phyloP scores from a whole-genome alignment of 2,329 filamentous ascomycete genomes.

The Elsinoe necatrix region DNA sequence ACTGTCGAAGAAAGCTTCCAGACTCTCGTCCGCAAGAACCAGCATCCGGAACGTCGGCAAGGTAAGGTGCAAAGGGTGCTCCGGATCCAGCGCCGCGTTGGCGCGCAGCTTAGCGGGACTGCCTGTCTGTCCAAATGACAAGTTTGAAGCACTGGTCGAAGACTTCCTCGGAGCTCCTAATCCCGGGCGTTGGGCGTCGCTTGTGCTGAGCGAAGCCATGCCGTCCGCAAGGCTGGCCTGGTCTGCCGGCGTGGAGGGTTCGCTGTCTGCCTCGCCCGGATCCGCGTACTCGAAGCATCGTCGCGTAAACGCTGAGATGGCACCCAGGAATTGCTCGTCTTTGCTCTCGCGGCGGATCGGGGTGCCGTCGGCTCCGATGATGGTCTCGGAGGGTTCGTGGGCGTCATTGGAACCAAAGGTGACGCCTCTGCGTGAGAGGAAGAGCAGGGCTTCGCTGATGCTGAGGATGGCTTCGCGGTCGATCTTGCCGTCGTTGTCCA shows the following conservation, averaged over 20 bases:
- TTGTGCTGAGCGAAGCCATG: conserved; percentile 26
- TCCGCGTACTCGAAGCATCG: conserved; percentile 98
- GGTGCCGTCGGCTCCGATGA: conserved; percentile 26
- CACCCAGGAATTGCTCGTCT: conserved; percentile 83
- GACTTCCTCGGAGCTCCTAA: neutral
- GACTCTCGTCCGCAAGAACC: conserved; percentile 84
- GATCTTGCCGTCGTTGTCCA: conserved; percentile 80
- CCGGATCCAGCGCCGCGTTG: conserved; percentile 84
- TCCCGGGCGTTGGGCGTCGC: conserved; percentile 21
- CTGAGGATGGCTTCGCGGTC: conserved; percentile 90
- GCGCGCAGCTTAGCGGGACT: conserved; percentile 62
- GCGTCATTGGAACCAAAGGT: conserved; percentile 57
- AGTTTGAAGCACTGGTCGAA: conserved; percentile 20
- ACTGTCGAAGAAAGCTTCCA: conserved; percentile 95
- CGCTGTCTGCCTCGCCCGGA: conserved; percentile 57
- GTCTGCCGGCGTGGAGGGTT: neutral
- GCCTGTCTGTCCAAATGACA: conserved; percentile 29
- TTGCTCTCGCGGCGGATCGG: conserved; percentile 44
- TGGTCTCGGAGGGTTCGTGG: conserved; percentile 39
- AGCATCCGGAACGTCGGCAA: conserved; percentile 98
- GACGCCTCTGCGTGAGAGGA: conserved; percentile 80
- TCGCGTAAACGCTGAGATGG: conserved; percentile 90
- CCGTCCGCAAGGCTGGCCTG: conserved; percentile 40
- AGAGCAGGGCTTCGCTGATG: conserved; percentile 89
- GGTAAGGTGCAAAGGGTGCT: conserved; percentile 89